Percentiles rank a stretch among this genome's conserved stretches.
Evolutionary conservation across 2,329 filamentous ascomycete species (phyloP).

Genomic region (Emergomyces africanus): DNA sequence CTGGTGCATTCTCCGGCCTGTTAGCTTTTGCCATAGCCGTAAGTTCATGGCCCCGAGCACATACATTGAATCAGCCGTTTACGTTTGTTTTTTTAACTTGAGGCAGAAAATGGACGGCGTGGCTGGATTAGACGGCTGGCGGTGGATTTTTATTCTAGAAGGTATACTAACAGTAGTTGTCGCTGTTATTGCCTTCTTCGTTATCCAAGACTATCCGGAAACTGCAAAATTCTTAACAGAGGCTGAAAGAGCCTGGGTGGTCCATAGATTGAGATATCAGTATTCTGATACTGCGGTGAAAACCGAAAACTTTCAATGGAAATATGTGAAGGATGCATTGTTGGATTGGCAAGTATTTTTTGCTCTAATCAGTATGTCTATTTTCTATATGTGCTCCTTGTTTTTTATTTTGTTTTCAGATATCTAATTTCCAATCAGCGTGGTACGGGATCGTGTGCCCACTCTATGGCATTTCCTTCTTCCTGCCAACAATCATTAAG

Average conservation of each 20-base stretch:
- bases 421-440: constrained; percentile 15
- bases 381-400: not conserved
- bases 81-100: not conserved
- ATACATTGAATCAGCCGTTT: not conserved
- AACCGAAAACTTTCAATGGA: constrained; percentile 23
- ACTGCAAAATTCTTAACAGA: constrained; percentile 31
- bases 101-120: constrained; percentile 37
- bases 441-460: constrained; percentile 32
- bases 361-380: constrained; percentile 23
- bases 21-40: constrained; percentile 39
- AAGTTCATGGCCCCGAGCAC: constrained; percentile 9
- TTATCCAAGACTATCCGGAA: constrained; percentile 35
- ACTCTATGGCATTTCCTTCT: constrained; percentile 30
- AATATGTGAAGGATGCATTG: constrained; percentile 29
- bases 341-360: constrained; percentile 32
- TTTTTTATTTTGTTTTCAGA: too few species aligned
- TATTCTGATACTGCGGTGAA: constrained; percentile 16
- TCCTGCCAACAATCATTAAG: constrained; percentile 30
- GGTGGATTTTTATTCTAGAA: constrained; percentile 40
- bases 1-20: constrained; percentile 41
- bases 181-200: constrained; percentile 30
- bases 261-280: constrained; percentile 26
- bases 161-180: constrained; percentile 35
- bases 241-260: constrained; percentile 27
- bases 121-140: constrained; percentile 34